Evolutionary conservation across 1,284 basidiomycete species (phyloP).

Genomic region (Hortiboletus rubellus): DNA sequence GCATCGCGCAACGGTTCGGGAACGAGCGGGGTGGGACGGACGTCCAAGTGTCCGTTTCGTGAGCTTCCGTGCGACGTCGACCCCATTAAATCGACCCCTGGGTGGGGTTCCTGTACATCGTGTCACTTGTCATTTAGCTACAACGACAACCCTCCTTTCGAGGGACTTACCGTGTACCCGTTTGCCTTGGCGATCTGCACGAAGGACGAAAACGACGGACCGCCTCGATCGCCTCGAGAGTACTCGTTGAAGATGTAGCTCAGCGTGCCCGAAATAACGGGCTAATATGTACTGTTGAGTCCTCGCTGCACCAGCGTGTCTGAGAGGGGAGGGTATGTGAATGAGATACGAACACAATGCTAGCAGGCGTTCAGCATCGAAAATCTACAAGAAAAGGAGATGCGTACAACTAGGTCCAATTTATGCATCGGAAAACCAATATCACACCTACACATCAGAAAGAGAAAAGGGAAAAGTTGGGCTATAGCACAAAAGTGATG

Average conservation of each 20-base stretch:
- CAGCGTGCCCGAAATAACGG: slow-evolving; percentile 83
- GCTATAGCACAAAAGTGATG: slow-evolving; percentile 31
- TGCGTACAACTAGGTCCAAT: slow-evolving; percentile 31
- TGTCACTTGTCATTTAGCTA: not conserved
- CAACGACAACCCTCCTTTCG: not conserved
- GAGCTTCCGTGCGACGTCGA: slow-evolving; percentile 96
- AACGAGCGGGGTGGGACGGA: slow-evolving; percentile 85
- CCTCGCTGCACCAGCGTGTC: slow-evolving; percentile 23
- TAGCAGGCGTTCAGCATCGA: slow-evolving; percentile 15
- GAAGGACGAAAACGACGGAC: slow-evolving; percentile 82
- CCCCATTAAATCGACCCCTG: slow-evolving; percentile 95
- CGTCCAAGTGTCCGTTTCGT: slow-evolving; percentile 78
- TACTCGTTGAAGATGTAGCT: slow-evolving; percentile 99
- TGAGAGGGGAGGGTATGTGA: slow-evolving; percentile 23
- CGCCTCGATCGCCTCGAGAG: slow-evolving; percentile 60
- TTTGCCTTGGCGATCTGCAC: slow-evolving; percentile 88
- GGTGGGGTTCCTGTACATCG: slow-evolving; percentile 83
- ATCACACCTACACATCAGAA: slow-evolving; percentile 35
- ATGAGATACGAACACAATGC: slow-evolving; percentile 32
- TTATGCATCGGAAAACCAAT: slow-evolving; percentile 32
- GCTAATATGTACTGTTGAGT: slow-evolving; percentile 21
- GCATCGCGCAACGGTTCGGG: slow-evolving; percentile 73
- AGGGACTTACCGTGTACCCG: slow-evolving; percentile 78
- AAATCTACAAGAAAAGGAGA: not conserved
- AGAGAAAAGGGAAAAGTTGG: slow-evolving; percentile 3